phyloP scores from a whole-genome alignment of 2,329 filamentous ascomycete genomes.

The Fonsecaea pedrosoi region DNA sequence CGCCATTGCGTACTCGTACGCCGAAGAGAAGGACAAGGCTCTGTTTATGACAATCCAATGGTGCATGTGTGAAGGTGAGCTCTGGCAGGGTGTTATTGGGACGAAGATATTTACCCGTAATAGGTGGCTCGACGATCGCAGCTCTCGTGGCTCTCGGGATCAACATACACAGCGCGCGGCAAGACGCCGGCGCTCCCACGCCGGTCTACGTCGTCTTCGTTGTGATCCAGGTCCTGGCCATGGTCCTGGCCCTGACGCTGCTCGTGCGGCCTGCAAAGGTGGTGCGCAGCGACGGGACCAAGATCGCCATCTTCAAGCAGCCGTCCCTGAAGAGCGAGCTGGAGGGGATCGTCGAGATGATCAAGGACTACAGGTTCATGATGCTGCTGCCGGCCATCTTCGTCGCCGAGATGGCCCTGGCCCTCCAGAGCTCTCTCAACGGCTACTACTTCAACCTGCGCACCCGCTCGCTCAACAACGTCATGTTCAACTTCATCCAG shows the following conservation, averaged over 20 bases:
- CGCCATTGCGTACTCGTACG: constrained; percentile 34
- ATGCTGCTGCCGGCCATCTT: constrained; percentile 32
- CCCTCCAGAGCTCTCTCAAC: constrained; percentile 25
- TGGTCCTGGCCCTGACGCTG: constrained; percentile 24
- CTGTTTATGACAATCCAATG: constrained; percentile 5
- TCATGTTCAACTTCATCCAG: constrained; percentile 37
- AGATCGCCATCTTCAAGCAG: constrained; percentile 38
- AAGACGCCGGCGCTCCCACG: constrained; percentile 32
- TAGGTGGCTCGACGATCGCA: constrained; percentile 24
- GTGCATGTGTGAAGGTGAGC: constrained; percentile 25
- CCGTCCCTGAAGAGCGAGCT: constrained; percentile 31
- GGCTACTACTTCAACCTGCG: constrained; percentile 38
- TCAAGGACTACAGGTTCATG: constrained; percentile 27
- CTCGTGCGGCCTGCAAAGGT: constrained; percentile 35
- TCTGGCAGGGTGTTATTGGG: constrained; percentile 31
- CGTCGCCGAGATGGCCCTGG: constrained; percentile 34
- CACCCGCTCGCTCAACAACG: constrained; percentile 36
- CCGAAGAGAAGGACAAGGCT: constrained; percentile 34
- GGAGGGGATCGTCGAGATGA: constrained; percentile 24
- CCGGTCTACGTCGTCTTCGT: constrained; percentile 36
- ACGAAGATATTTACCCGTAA: not conserved
- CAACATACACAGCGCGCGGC: constrained; percentile 31
- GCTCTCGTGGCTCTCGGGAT: constrained; percentile 35
- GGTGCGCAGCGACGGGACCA: constrained; percentile 38
- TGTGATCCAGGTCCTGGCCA: constrained; percentile 32